Evolutionary conservation across 2,329 filamentous ascomycete species (phyloP), one percentile per base, ranked within the genome.

Genomic region (Neonectria faginata): DNA sequence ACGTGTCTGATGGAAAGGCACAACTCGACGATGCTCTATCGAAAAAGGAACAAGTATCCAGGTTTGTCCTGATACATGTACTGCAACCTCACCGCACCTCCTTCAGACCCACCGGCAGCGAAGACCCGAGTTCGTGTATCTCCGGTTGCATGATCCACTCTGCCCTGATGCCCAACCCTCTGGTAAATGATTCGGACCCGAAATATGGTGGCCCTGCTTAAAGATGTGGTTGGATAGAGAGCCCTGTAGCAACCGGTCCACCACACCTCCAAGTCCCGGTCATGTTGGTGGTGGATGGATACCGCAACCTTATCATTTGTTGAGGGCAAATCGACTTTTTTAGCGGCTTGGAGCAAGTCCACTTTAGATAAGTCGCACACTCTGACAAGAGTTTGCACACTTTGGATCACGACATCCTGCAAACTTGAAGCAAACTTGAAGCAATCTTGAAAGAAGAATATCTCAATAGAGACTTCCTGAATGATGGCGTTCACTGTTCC

Each of bases 401-500:
- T 42, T 31, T 12, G 33, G 42, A 36, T 60, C 36, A 14, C 16
- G 41, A 27, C 29, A 12, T 25, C n/a, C 51, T 44, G 25, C 25
- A 25, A 25, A 25, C 22, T 57, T 12, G 16, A 25, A 25, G 25
- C n/a, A 27, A 20, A 47, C 25, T 53, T 42, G 16, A 25, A 25
- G 25, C n/a, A 27, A 20, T 41, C 25, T 53, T 42, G 44, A 1
- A 5, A 52, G 53, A 7, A 41, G n/a, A 41, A 36, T 14, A 12
- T 33, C 44, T 45, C 22, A 16, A 14, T 6, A 39, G 47, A 36
- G 36, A 41, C 36, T 22, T 20, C 27, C 11, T 54, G 2, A 16
- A 62, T n/a, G 39, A 56, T 57, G 50, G 45, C 52, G n/a, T 53
- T 53, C 58, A 66, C 66, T n/a, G 36, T 70, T 4, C 76, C 75